Evolutionary conservation across 2,329 filamentous ascomycete species (phyloP), one percentile per base, ranked within the genome.

Genomic region (Dothistroma pini): DNA sequence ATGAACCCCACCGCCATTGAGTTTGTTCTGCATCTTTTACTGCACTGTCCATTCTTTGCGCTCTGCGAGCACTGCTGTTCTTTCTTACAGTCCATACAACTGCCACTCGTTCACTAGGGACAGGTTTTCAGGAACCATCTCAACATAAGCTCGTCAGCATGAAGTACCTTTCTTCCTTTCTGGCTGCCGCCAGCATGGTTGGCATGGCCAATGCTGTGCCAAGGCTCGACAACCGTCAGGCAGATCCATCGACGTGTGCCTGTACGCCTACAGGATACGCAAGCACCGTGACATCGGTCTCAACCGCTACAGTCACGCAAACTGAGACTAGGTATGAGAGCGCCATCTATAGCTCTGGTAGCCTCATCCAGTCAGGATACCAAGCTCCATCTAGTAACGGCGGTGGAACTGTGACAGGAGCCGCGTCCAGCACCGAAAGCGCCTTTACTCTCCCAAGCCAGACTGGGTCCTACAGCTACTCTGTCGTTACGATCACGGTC

Each of bases 181-280:
- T 80, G 65, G 75, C 77, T 65, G 64, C 80, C 58, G 77, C 79
- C 66, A 75, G 76, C 69, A 70, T 83, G 50, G 65, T 76, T 64
- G 76, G 78, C 62, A 72, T 77, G 64, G 81, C 79, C 67, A 74
- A 78, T 56, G 82, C 76, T 68, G 58, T 54, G 21, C 61, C 83
- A 84, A 73, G 81, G 82, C 65, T 80, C 76, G 68, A 76, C 83
- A 71, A 58, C 47, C 51, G 51, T 53, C 51, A 53, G 51, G 29
- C 51, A 16, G 51, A 53, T 21, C 51, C 51, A 32, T 14, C 16
- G 8, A 59, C 59, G 52, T 66, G 63, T 50, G 60, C 57, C 34
- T 61, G 58, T 10, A 60, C 58, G 4, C 63, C 64, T 21, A 52
- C 54, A 16, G 59, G 54, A 47, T 53, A 49, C 31, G 59, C 55